Evolutionary conservation across 495 filamentous ascomycete species (phyloP).

Genomic region (Lophiostoma macrostomum): DNA sequence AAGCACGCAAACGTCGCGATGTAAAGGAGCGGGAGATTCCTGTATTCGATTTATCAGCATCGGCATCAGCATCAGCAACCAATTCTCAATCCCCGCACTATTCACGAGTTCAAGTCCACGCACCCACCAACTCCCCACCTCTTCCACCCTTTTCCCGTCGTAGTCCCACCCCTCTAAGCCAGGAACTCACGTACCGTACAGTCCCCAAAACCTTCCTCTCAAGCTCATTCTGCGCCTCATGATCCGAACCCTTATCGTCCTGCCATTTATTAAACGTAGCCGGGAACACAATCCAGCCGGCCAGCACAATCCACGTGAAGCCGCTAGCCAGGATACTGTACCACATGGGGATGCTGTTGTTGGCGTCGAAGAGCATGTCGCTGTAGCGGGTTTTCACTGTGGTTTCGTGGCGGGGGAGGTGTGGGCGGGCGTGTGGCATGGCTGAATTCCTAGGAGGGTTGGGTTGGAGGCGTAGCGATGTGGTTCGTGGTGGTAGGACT

Average conservation of each 20-base stretch:
- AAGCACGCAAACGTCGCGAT: constrained; percentile 15
- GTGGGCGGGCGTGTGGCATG: not conserved
- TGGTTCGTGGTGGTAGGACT: constrained; percentile 5
- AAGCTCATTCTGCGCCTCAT: constrained; percentile 44
- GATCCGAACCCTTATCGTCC: constrained; percentile 41
- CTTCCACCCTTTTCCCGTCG: no score
- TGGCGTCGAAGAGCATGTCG: constrained; percentile 37
- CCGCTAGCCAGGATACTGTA: constrained; percentile 39
- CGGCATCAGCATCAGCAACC: not conserved
- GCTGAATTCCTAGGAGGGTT: not conserved
- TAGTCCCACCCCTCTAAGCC: no score
- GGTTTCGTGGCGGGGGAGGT: constrained; percentile 5
- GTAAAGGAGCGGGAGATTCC: constrained; percentile 14
- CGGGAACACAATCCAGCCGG: constrained; percentile 42
- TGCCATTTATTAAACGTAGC: constrained; percentile 41
- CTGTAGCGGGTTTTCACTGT: constrained; percentile 34
- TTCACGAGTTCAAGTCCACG: no score
- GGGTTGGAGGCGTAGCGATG: constrained; percentile 13
- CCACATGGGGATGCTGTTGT: constrained; percentile 32
- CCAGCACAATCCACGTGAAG: constrained; percentile 41
- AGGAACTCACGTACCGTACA: constrained; percentile 1
- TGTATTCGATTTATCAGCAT: not conserved
- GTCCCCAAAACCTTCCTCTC: constrained; percentile 7
- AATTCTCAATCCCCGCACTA: not conserved
- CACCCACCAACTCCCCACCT: no score